Base-by-base conservation (phyloP, 148 eudicot species). In the Camellia japonica region DNA sequence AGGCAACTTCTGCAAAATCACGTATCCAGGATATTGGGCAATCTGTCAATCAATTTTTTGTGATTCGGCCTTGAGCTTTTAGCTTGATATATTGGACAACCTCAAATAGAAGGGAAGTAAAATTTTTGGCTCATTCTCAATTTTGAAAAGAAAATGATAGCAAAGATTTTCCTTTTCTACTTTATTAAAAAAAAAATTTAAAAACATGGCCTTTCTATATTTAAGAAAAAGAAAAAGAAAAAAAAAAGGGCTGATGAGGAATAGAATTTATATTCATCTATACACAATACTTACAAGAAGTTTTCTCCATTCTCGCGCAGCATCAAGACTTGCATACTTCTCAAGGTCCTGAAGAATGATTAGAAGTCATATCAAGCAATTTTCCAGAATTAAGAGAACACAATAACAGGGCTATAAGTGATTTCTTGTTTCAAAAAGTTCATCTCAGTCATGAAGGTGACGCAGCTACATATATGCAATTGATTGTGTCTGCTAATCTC, bases 251-350 rank as follows among this genome's bases (percentile, higher is more conserved):
- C 49, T 46, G 11, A 74, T n/a, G 10, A 42, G 19, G 18, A 44
- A 44, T 13, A 18, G 56, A 14, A 8, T 52, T 3, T 2, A 72
- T 52, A 56, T 2, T 38, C 4, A 74, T 19, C 42, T n/a, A 63
- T 52, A 67, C 42, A 49, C 19, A 23, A 84, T 68, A 87, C 97
- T 92, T 78, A 93, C 99, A 68, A 96, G 93, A 91, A 96, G 99
- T 79, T 87, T 96, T 84, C 81, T 88, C 99, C 99, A 96, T 83
- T 96, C 99, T 82, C 72, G 84, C 68, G 84, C 97, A 75, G 99
- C 99, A 85, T 91, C 76, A 30, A 82, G 84, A 80, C 98, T 87
- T 74, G 93, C 99, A 84, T 92, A 30, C 82, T 82, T 90, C 84
- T 92, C 92, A 69, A 95, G 91, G 83, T 95, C 99, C 97, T 93